Evolutionary conservation across 176 grass and related monocot genomes (phyloP).

Genomic region (Eleusine coracana): DNA sequence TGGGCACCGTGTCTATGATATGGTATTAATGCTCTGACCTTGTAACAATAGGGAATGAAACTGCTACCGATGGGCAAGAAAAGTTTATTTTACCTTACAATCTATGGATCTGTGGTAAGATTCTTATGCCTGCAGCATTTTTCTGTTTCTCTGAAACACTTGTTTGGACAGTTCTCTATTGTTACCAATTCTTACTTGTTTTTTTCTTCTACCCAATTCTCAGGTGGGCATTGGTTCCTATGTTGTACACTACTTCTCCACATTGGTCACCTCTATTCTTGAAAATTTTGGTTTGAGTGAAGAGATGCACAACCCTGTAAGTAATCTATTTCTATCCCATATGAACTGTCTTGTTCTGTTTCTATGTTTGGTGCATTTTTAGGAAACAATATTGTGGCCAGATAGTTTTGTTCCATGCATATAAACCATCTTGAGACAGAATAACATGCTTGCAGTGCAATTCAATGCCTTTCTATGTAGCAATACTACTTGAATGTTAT

Average conservation of each 20-base stretch:
- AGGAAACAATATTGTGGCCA: not conserved
- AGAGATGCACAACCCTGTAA: constrained; percentile 98
- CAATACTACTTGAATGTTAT: not conserved
- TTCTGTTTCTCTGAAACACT: constrained; percentile 21
- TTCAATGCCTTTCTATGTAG: not conserved
- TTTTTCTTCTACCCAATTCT: constrained; percentile 8
- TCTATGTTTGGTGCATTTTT: not conserved
- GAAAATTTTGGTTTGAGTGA: constrained; percentile 79
- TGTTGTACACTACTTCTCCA: constrained; percentile 81
- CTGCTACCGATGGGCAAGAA: constrained; percentile 89
- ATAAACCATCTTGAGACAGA: not conserved
- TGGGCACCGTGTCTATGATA: not conserved
- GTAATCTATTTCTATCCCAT: constrained; percentile 35
- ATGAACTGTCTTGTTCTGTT: not conserved
- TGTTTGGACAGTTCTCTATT: constrained; percentile 8
- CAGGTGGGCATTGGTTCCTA: constrained; percentile 90
- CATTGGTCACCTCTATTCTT: constrained; percentile 72
- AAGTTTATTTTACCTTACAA: constrained; percentile 79
- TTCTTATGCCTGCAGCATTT: constrained; percentile 23
- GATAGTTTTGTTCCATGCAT: not conserved
- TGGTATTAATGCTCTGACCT: constrained; percentile 33
- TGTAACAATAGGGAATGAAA: constrained; percentile 77
- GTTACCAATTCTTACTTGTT: constrained; percentile 18
- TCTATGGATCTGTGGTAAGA: constrained; percentile 94
- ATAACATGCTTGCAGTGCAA: not conserved